phyloP scores from a whole-genome alignment of 768 basidiomycete genomes.

The Psilocybe subaeruginosa region DNA sequence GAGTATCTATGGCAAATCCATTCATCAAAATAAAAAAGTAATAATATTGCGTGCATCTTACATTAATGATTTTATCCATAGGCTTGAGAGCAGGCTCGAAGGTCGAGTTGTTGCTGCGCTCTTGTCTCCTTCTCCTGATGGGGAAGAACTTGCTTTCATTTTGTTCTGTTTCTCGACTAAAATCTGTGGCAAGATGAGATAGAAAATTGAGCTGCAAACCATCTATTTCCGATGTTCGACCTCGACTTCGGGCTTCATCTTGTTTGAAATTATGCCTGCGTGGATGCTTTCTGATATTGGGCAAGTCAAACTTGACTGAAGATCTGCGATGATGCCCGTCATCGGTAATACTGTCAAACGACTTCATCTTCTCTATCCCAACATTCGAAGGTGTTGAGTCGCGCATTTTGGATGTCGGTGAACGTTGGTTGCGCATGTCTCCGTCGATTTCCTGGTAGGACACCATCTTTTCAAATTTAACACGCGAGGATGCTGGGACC shows the following conservation, averaged over 20 bases:
- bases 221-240: neutral
- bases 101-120: neutral
- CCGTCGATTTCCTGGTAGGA: neutral
- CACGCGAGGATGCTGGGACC: neutral
- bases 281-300: neutral
- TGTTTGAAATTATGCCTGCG: neutral
- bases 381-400: neutral
- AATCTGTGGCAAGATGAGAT: neutral
- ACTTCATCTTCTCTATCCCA: neutral
- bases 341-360: neutral
- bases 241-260: neutral
- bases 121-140: neutral
- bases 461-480: neutral
- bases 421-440: neutral
- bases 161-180: neutral
- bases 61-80: conserved; percentile 42
- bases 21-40: neutral
- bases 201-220: neutral
- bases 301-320: neutral
- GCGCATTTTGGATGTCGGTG: neutral
- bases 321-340: neutral
- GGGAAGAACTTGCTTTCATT: neutral
- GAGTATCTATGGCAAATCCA: conserved; percentile 40
- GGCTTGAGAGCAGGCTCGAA: neutral
- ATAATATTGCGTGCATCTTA: conserved; percentile 23